Base-by-base conservation (phyloP, 2,329 filamentous ascomycete genomes). In the Nemania abortiva region DNA sequence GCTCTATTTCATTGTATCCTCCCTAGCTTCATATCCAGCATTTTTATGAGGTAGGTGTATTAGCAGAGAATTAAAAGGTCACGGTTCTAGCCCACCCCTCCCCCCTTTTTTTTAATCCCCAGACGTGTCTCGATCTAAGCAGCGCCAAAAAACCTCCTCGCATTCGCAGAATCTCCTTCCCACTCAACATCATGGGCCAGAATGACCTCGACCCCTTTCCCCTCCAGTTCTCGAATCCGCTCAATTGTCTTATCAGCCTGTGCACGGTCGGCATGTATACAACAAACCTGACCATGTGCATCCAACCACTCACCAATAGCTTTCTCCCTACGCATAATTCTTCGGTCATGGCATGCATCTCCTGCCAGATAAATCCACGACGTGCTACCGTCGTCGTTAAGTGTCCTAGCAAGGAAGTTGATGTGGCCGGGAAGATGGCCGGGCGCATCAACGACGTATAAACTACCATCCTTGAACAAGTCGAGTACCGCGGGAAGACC, bases 381-480 rank as follows among this genome's bases (percentile, higher is more conserved):
- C 9, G 27, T 27, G 7, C 52, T 56, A 1, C 34, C 52, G 22
- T 63, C 58, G 6, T 58, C 53, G 9, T 47, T 37, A 2, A n/a
- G 7, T 15, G 63, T 67, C 1, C 83, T 76, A 22, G 80, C 82
- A 0, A 86, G 78, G 0, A 86, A 69, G 66, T 86, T 86, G 4
- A 86, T 74, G 67, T 86, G 84, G 0, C 84, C 84, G 1, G 80
- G 80, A 0, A 86, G 72, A 74, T 86, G 85, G 0, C 85, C 85
- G 2, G 84, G 84, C 0, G 82, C 80, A 72, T 86, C 81, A 22
- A 86, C 77, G 0, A 86, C 75, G 70, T 81, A 85, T 6, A 85
- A 64, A 9, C 76, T 80, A 1, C 80, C 81, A 63, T 86, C 85
- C 4, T 71, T 68, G 68, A 84, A 84, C 20, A 85, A 70, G 69